phyloP scores from a whole-genome alignment of 1,284 basidiomycete species.

The Neotropicomus parvogracilis region DNA sequence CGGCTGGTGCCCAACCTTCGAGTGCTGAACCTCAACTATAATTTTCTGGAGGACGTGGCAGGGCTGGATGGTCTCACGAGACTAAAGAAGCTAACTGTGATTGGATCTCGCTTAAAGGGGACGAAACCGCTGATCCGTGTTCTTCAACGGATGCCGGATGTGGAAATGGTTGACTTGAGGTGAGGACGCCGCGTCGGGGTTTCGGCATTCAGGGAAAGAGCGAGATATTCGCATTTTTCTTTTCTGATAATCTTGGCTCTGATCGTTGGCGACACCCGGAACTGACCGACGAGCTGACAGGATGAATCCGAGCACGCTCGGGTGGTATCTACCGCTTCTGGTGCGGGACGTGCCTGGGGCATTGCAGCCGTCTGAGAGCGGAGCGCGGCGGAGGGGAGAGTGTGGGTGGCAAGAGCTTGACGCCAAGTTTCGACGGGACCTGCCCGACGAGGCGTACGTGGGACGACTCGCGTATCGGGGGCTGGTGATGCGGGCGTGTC shows the following conservation, averaged over 20 bases:
- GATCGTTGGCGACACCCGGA: slow-evolving; percentile 19
- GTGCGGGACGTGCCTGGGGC: slow-evolving; percentile 66
- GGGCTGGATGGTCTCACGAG: slow-evolving; percentile 69
- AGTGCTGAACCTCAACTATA: slow-evolving; percentile 93
- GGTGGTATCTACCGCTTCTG: slow-evolving; percentile 88
- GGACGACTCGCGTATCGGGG: slow-evolving; percentile 86
- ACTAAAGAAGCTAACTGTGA: slow-evolving; percentile 78
- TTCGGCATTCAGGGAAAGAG: slow-evolving; percentile 12
- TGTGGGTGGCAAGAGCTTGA: slow-evolving; percentile 73
- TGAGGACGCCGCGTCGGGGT: slow-evolving; percentile 41
- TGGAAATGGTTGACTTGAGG: slow-evolving; percentile 90
- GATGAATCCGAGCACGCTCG: slow-evolving; percentile 95
- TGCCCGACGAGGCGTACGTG: slow-evolving; percentile 84
- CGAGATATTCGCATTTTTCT: background rate
- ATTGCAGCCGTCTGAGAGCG: slow-evolving; percentile 55
- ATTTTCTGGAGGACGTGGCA: slow-evolving; percentile 77
- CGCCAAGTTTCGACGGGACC: slow-evolving; percentile 78
- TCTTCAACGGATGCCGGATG: slow-evolving; percentile 66
- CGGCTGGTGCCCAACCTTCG: slow-evolving; percentile 81
- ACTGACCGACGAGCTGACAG: slow-evolving; percentile 40
- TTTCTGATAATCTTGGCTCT: too few species aligned
- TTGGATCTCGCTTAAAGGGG: slow-evolving; percentile 77
- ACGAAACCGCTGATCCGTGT: slow-evolving; percentile 69
- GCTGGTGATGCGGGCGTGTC: slow-evolving; percentile 74
- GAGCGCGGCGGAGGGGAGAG: slow-evolving; percentile 33